These are phyloP conservation scores for Bruguiera gymnorhiza DNA, from an alignment of 345 rosid genomes.

Conservation along the genomic window DNA sequence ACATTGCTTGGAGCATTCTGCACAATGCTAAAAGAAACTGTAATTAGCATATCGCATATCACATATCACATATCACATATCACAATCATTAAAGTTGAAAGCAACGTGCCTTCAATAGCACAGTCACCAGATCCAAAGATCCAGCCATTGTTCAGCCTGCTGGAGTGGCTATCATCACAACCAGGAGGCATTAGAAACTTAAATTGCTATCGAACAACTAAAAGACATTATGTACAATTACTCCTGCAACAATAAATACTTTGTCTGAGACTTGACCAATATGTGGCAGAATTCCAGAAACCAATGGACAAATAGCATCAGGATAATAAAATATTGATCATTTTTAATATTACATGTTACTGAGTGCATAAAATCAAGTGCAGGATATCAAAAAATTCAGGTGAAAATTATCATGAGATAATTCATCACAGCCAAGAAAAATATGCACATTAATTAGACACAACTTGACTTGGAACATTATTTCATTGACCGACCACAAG, in stretches of 20 bases:
- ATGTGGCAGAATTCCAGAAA: slow-evolving; percentile 74
- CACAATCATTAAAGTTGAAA: slow-evolving; percentile 22
- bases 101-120: slow-evolving; percentile 87
- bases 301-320: slow-evolving; percentile 69
- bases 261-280: slow-evolving; percentile 65
- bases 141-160: slow-evolving; percentile 43
- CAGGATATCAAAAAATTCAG: too few relatives aligned
- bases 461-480: too few relatives aligned
- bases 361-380: too few relatives aligned
- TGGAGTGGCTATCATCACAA: slow-evolving; percentile 60
- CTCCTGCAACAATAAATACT: slow-evolving; percentile 30
- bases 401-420: too few relatives aligned
- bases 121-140: slow-evolving; percentile 47
- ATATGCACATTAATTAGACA: too few relatives aligned
- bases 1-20: slow-evolving; percentile 80
- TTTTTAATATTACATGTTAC: slow-evolving; percentile 25
- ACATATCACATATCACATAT: slow-evolving; percentile 27
- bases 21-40: slow-evolving; percentile 41
- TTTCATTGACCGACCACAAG: too few relatives aligned
- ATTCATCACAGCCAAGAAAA: too few relatives aligned
- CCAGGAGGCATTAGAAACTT: slow-evolving; percentile 25
- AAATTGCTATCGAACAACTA: slow-evolving; percentile 8
- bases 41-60: slow-evolving; percentile 32
- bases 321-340: slow-evolving; percentile 33
- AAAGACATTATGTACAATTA: slow-evolving; percentile 5